phyloP scores from a whole-genome alignment of 768 basidiomycete species.

The Rhizopogon sp. region DNA sequence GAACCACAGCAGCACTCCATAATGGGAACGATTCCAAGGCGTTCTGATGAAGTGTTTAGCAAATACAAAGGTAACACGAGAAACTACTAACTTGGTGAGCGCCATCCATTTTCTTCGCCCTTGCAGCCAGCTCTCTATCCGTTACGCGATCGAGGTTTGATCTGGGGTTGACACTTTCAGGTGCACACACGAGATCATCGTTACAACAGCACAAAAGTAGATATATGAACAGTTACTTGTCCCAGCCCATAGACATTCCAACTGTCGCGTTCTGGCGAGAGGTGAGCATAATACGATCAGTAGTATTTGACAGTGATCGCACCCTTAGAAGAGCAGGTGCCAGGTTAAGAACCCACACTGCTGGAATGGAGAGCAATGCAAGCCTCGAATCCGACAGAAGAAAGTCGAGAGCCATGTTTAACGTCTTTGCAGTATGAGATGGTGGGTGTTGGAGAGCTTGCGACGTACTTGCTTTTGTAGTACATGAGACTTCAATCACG shows the following conservation, averaged over 20 bases:
- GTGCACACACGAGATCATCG: neutral
- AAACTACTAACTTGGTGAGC: conserved; percentile 2
- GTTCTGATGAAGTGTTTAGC: neutral
- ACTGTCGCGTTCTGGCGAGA: neutral
- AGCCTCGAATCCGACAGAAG: neutral
- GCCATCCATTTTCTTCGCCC: conserved; percentile 2
- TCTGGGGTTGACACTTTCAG: neutral
- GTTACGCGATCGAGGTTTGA: neutral
- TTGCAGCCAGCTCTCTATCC: neutral
- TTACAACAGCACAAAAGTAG: neutral
- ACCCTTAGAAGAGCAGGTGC: conserved; percentile 1
- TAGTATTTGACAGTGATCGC: neutral
- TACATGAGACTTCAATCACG: no score
- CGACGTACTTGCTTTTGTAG: no score
- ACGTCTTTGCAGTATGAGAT: no score
- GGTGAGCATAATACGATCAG: neutral
- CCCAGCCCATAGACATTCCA: neutral
- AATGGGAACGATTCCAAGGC: conserved; percentile 1
- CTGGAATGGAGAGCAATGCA: conserved; percentile 2
- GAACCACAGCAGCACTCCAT: conserved; percentile 4
- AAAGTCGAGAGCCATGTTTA: no score
- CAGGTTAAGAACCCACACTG: neutral
- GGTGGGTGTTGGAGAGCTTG: no score
- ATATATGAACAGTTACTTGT: conserved; percentile 1
- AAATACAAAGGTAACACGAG: neutral